Evolutionary conservation across 2,329 filamentous ascomycete species (phyloP).

Genomic region (Aspergillus niger): DNA sequence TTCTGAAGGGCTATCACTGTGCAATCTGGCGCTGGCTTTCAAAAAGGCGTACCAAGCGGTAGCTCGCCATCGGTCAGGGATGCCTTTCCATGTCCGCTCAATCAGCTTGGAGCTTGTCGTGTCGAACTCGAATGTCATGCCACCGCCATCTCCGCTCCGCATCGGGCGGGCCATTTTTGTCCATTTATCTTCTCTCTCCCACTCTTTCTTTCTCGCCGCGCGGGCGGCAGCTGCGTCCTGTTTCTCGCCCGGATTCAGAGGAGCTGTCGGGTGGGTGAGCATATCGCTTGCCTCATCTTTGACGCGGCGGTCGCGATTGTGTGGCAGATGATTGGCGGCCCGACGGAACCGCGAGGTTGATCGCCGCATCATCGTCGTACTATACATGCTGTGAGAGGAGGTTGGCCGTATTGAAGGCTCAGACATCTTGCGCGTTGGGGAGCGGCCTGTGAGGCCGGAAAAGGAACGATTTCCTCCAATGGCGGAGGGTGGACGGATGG

Average conservation of each 20-base stretch:
- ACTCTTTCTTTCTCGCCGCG: constrained; percentile 59
- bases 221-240: constrained; percentile 52
- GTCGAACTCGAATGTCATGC: constrained; percentile 78
- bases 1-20: constrained; percentile 64
- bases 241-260: constrained; percentile 50
- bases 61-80: constrained; percentile 91
- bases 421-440: constrained; percentile 43
- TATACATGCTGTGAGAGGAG: constrained; percentile 50
- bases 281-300: constrained; percentile 65
- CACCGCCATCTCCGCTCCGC: constrained; percentile 54
- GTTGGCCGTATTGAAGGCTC: constrained; percentile 48
- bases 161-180: constrained; percentile 63
- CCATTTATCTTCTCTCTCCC: constrained; percentile 67
- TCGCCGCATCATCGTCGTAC: constrained; percentile 44
- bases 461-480: constrained; percentile 49
- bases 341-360: constrained; percentile 52
- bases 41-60: constrained; percentile 96
- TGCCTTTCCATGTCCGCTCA: constrained; percentile 94
- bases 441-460: constrained; percentile 43
- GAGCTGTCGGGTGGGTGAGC: constrained; percentile 61
- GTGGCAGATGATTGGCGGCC: constrained; percentile 55
- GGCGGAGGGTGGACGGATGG: constrained; percentile 53
- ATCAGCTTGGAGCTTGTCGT: constrained; percentile 79
- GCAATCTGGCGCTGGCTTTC: constrained; percentile 69
- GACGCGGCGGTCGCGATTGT: constrained; percentile 56